Evolutionary conservation across 768 basidiomycete species (phyloP).

Genomic region (Phanerodontia chrysosporium): DNA sequence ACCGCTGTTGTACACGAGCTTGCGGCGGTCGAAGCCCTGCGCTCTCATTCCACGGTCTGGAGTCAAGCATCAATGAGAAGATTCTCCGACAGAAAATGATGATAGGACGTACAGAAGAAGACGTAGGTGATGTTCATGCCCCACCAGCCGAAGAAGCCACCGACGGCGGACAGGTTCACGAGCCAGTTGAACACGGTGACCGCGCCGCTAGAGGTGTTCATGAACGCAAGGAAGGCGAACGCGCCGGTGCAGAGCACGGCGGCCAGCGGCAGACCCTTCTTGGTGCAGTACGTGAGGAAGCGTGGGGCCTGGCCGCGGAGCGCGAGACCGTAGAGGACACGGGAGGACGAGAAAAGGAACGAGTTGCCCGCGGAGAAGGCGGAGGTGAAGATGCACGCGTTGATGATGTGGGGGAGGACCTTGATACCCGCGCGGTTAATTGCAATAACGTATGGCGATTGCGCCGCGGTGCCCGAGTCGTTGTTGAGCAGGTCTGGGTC

Average conservation of each 20-base stretch:
- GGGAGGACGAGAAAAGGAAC: conserved; percentile 49
- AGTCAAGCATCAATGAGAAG: background rate
- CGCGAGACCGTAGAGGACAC: conserved; percentile 37
- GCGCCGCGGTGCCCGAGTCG: conserved; percentile 57
- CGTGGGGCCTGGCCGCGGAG: conserved; percentile 35
- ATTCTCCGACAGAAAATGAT: background rate
- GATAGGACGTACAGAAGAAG: conserved; percentile 50
- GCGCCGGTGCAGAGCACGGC: conserved; percentile 23
- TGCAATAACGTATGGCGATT: conserved; percentile 85
- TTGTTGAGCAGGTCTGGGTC: conserved; percentile 47
- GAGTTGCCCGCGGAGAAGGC: conserved; percentile 73
- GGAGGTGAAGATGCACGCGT: conserved; percentile 65
- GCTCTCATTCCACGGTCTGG: conserved; percentile 56
- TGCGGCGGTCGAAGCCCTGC: conserved; percentile 60
- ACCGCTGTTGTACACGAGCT: conserved; percentile 57
- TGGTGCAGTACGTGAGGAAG: conserved; percentile 45
- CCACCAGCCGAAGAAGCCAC: conserved; percentile 67
- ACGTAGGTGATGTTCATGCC: conserved; percentile 69
- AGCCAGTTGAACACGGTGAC: conserved; percentile 61
- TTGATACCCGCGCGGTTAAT: conserved; percentile 69
- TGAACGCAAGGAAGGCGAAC: conserved; percentile 54
- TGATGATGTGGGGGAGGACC: conserved; percentile 50
- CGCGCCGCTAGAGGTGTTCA: conserved; percentile 56
- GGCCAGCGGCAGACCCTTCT: conserved; percentile 45
- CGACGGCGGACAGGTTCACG: conserved; percentile 61